A percentile compares a stretch with the other conserved stretches of the same genome.
Evolutionary conservation across 805 yeast genomes (phyloP).

Genomic region (Metschnikowia shivogae): DNA sequence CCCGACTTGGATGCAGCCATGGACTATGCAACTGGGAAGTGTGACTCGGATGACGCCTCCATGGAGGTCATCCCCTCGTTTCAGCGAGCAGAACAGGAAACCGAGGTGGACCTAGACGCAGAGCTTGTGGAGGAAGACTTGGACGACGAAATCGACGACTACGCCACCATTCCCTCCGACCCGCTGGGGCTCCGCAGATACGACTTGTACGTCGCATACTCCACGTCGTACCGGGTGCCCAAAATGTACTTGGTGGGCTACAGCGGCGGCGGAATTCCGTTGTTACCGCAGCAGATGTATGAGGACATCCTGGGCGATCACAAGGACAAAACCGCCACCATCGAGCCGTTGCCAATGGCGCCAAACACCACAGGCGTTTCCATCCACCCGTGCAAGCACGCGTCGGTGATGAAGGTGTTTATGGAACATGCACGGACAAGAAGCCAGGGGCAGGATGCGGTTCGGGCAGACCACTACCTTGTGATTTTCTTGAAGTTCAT

Average conservation of each 20-base stretch:
- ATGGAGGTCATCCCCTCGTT: slow-evolving; percentile 2
- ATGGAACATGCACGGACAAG: slow-evolving; percentile 64
- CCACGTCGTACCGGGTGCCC: slow-evolving; percentile 94
- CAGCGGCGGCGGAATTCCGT: slow-evolving; percentile 76
- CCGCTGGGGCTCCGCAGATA: slow-evolving; percentile 55
- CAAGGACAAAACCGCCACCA: slow-evolving; percentile 93
- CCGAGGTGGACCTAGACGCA: slow-evolving; percentile 35
- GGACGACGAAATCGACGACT: slow-evolving; percentile 30
- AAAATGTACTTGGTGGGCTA: slow-evolving; percentile 90
- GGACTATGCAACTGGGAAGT: neutral
- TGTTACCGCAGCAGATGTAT: slow-evolving; percentile 86
- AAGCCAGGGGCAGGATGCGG: slow-evolving; percentile 17
- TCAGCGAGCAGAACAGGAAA: neutral
- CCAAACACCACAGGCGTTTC: slow-evolving; percentile 75
- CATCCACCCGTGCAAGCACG: slow-evolving; percentile 95
- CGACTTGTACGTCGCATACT: slow-evolving; percentile 86
- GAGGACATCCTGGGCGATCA: slow-evolving; percentile 91
- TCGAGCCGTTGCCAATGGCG: slow-evolving; percentile 85
- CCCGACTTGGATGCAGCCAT: slow-evolving; percentile 12
- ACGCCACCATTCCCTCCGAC: slow-evolving; percentile 29
- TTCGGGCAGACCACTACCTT: slow-evolving; percentile 88
- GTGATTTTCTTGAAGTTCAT: slow-evolving; percentile 89
- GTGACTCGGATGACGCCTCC: too few relatives aligned
- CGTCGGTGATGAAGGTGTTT: slow-evolving; percentile 87
- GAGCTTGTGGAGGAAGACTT: slow-evolving; percentile 18